phyloP scores from a whole-genome alignment of 768 basidiomycete genomes.

The Zangia roseola region DNA sequence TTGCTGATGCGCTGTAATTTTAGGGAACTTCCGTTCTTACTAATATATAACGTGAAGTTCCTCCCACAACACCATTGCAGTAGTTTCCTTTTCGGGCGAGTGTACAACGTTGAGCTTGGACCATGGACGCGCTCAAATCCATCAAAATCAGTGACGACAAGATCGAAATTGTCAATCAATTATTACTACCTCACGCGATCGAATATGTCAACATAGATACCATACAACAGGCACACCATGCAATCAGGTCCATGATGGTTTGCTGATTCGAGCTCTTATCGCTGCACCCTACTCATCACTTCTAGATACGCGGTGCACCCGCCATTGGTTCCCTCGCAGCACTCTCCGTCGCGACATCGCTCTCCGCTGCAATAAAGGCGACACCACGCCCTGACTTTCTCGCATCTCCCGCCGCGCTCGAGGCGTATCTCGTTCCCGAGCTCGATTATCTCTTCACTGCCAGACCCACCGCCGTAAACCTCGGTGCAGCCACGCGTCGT shows the following conservation, averaged over 20 bases:
- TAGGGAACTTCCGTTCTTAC: too few relatives aligned
- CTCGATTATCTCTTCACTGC: conserved; percentile 79
- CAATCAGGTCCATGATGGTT: conserved; percentile 96
- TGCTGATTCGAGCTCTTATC: conserved; percentile 2
- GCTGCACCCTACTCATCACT: not conserved
- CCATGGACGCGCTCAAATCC: conserved; percentile 34
- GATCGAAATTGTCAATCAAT: conserved; percentile 90
- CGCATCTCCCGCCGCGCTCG: conserved; percentile 49
- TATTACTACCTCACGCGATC: conserved; percentile 77
- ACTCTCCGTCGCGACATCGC: conserved; percentile 66
- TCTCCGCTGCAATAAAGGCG: conserved; percentile 51
- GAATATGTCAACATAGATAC: conserved; percentile 65
- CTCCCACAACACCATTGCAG: not conserved
- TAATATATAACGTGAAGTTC: too few relatives aligned
- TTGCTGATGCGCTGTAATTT: too few relatives aligned
- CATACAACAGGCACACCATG: conserved; percentile 84
- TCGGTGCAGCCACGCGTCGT: conserved; percentile 80
- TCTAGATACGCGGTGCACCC: conserved; percentile 84
- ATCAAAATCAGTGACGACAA: conserved; percentile 45
- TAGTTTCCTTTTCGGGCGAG: conserved; percentile 20
- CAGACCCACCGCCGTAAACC: conserved; percentile 96
- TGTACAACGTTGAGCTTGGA: conserved; percentile 4
- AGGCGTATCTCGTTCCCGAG: conserved; percentile 52
- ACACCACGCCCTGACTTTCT: conserved; percentile 55
- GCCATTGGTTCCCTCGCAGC: conserved; percentile 93